phyloP scores from a whole-genome alignment of 139 green algal species.

The Chlorella sp. region DNA sequence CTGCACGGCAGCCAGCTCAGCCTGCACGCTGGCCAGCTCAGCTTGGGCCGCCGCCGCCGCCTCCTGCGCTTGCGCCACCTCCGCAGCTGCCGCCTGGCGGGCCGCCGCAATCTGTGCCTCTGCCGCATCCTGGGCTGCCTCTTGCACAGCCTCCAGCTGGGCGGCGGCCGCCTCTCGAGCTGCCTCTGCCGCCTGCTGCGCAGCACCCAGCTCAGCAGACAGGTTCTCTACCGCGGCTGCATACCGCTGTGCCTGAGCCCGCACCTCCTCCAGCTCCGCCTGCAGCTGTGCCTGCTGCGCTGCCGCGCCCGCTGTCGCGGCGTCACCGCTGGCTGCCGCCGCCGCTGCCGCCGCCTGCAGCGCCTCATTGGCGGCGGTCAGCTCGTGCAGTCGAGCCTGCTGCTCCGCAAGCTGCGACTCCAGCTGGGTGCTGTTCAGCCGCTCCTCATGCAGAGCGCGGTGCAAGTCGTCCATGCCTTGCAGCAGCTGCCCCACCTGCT shows the following conservation, averaged over 20 bases:
- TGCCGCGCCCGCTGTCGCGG: background rate
- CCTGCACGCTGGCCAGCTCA: background rate
- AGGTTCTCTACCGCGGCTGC: constrained; percentile 2
- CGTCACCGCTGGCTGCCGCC: background rate
- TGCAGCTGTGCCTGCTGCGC: background rate
- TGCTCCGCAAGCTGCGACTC: constrained; percentile 16
- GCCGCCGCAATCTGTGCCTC: background rate
- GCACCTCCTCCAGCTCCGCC: background rate
- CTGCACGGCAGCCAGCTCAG: background rate
- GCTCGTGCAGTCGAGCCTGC: constrained; percentile 18
- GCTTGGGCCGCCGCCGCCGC: background rate
- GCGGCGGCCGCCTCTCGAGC: background rate
- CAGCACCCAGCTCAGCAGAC: constrained; percentile 14
- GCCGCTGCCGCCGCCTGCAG: background rate
- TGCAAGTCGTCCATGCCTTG: constrained; percentile 37
- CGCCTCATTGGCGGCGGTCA: constrained; percentile 1
- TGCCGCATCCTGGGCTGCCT: background rate
- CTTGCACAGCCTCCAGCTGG: background rate
- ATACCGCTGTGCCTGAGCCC: background rate
- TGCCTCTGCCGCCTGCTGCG: constrained; percentile 3
- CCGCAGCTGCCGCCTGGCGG: background rate
- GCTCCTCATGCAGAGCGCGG: constrained; percentile 15
- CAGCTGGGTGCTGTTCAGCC: background rate
- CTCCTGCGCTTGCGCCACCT: background rate
- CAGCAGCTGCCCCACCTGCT: constrained; percentile 39